phyloP scores from a whole-genome alignment of 306 rosid genomes.

The Echinosophora koreensis region DNA sequence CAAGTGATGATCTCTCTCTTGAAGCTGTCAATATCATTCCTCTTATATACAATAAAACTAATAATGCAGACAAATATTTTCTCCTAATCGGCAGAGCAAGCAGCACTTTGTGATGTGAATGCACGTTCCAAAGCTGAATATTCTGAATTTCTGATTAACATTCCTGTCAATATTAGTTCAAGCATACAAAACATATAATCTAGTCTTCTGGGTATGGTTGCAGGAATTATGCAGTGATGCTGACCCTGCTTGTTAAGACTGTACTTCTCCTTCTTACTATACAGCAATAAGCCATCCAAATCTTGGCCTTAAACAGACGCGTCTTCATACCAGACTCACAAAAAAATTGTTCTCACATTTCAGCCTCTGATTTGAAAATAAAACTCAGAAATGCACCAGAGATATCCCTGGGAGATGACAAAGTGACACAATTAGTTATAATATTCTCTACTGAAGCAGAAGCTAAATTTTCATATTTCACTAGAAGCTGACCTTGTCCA shows the following conservation, averaged over 20 bases:
- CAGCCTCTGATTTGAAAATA: conserved; percentile 57
- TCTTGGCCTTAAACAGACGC: not conserved
- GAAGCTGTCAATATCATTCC: conserved; percentile 7
- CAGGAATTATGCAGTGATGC: not conserved
- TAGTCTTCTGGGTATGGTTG: not conserved
- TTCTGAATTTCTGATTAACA: not conserved
- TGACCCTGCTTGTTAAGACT: not conserved
- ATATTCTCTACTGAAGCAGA: not conserved
- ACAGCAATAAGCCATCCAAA: conserved; percentile 20
- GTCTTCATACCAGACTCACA: conserved; percentile 5
- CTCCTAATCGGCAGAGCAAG: not conserved
- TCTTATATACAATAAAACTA: conserved; percentile 18
- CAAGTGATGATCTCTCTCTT: not conserved
- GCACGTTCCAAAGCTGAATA: not conserved
- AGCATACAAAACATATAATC: not conserved
- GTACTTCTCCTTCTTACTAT: conserved; percentile 1
- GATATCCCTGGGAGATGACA: conserved; percentile 62
- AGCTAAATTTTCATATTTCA: conserved; percentile 30
- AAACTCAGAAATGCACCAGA: conserved; percentile 68
- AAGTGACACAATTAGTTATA: conserved; percentile 8
- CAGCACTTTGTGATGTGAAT: conserved; percentile 2
- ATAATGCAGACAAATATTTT: conserved; percentile 2
- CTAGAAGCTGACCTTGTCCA: conserved; percentile 62
- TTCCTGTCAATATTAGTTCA: not conserved
- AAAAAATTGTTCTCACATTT: conserved; percentile 44